Base-by-base conservation (phyloP, 257 asterid species). In the Salvia miltiorrhiza region DNA sequence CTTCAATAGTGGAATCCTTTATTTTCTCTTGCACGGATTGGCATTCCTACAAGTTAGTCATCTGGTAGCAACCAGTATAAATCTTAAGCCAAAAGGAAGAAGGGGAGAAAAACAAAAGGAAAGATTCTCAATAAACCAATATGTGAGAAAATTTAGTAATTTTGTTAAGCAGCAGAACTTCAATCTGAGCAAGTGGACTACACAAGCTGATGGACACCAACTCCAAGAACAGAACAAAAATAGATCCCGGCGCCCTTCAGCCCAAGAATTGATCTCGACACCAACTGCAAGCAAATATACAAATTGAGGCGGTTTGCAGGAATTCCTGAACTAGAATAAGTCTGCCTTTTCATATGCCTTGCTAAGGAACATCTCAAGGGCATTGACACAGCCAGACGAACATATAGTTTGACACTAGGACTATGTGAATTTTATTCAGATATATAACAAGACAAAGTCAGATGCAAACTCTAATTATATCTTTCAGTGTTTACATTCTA, bases 401-500 rank as follows among this genome's bases (percentile, higher is more conserved):
- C 62, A 47, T 3, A 62, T 1, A 45, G 58, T 30, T 41, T 19
- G 43, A 21, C 63, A 39, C n/a, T n/a, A 33, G 17, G 70, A 66
- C 68, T 16, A 48, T 2, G 21, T 26, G 37, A 59, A 66, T 41
- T 54, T 53, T 40, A 72, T 65, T 58, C 44, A 47, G 73, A 28
- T 70, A 72, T 61, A 63, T 50, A 73, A 73, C 54, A 44, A 55
- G 58, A 30, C 59, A 77, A 20, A 49, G 69, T 28, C 44, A 70
- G n/a, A 56, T 55, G 64, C 65, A 71, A 56, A 72, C 75, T 43
- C 56, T 63, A 71, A 52, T 30, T 75, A 59, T 73, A 71, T 53
- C 71, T 49, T 63, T 59, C 68, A 69, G 61, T 10, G 47, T 69
- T 76, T 85, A 83, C 84, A 81, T 72, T 54, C 67, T 28, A 65